Conservation (phyloP, 176 grass and related monocot genomes). For the Oryza meridionalis region DNA sequence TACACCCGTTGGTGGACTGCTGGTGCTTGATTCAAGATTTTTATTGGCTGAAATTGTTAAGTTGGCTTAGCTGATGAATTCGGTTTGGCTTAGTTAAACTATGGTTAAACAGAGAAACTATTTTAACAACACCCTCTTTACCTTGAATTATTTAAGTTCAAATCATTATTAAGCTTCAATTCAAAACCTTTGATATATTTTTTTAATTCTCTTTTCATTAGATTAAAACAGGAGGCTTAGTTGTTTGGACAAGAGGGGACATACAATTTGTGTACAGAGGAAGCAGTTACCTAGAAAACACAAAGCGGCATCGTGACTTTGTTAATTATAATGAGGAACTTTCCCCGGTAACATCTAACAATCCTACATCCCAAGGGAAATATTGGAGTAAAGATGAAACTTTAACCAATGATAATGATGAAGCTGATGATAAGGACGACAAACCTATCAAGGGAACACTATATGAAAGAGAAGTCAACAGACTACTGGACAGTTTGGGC, state of each 20-base stretch:
- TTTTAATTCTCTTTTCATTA: constrained; percentile 31
- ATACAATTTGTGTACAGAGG: constrained; percentile 70
- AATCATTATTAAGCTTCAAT: background rate
- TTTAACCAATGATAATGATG: background rate
- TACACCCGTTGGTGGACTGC: background rate
- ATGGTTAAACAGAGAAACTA: background rate
- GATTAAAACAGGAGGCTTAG: constrained; percentile 85
- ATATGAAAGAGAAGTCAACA: constrained; percentile 85
- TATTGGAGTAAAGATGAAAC: background rate
- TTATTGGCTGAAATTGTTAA: background rate
- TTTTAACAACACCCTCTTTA: background rate
- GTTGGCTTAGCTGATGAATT: background rate
- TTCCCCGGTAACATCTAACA: constrained; percentile 13
- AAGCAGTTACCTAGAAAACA: constrained; percentile 35
- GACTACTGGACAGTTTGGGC: constrained; percentile 74
- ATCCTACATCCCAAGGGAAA: constrained; percentile 14
- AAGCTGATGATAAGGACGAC: constrained; percentile 35
- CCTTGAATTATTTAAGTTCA: background rate
- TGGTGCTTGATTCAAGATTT: background rate
- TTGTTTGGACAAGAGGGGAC: constrained; percentile 73
- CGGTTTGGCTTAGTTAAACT: background rate
- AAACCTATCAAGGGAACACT: constrained; percentile 55
- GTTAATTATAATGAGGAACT: constrained; percentile 29
- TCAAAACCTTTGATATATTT: background rate
- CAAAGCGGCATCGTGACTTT: background rate